Evolutionary conservation across 106 monocot genomes (phyloP).

Genomic region (Dioscorea zingiberensis): DNA sequence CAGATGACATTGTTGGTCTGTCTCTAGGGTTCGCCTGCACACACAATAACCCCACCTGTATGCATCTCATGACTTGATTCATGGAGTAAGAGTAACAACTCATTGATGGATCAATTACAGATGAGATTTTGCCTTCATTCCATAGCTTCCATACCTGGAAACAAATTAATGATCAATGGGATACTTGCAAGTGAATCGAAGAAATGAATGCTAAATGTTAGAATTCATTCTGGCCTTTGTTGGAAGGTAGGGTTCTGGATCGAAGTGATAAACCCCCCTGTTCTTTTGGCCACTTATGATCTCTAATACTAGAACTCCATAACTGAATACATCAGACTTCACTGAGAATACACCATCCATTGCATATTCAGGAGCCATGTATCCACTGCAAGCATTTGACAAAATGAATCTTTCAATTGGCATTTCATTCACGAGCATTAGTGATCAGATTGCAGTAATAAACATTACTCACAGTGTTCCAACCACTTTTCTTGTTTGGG

Average conservation of each 20-base stretch:
- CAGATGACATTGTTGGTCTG: slow-evolving; percentile 14
- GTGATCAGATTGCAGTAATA: neutral
- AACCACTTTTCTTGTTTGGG: slow-evolving; percentile 20
- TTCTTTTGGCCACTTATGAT: slow-evolving; percentile 33
- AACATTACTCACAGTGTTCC: slow-evolving; percentile 40
- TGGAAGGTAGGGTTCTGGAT: slow-evolving; percentile 12
- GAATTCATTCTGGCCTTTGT: slow-evolving; percentile 11
- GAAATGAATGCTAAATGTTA: too few species aligned
- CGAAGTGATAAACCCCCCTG: slow-evolving; percentile 6
- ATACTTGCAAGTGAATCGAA: too few species aligned
- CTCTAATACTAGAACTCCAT: slow-evolving; percentile 31
- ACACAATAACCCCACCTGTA: slow-evolving; percentile 19
- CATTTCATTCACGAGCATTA: neutral
- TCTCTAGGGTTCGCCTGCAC: slow-evolving; percentile 21
- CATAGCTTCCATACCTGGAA: slow-evolving; percentile 30
- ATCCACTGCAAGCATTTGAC: slow-evolving; percentile 18
- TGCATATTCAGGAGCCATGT: slow-evolving; percentile 43
- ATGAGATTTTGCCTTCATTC: slow-evolving; percentile 14
- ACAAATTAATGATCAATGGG: too few species aligned
- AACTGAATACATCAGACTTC: slow-evolving; percentile 47
- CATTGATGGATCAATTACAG: slow-evolving; percentile 16
- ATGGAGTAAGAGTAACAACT: neutral
- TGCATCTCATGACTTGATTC: slow-evolving; percentile 1
- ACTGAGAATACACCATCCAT: slow-evolving; percentile 36
- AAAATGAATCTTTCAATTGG: neutral